Evolutionary conservation across 2,329 filamentous ascomycete genomes (phyloP), one percentile per base, ranked within the genome.

Genomic region (Ciborinia camelliae): DNA sequence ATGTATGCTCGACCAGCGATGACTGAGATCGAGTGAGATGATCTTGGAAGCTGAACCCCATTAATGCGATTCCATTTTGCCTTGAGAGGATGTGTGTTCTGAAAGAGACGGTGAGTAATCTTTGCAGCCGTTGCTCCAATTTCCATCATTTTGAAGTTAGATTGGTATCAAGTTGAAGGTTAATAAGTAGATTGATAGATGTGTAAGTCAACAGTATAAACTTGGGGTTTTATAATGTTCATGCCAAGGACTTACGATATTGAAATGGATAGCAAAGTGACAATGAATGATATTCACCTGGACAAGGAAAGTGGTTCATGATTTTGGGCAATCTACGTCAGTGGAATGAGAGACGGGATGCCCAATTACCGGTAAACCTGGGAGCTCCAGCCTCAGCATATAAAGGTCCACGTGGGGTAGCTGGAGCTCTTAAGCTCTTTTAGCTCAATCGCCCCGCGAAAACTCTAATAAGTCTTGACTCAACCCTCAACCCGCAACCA

Each of bases 11-110:
- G 81, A 18, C 81, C 78, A 53, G 78, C 79, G 28, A 88, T 76
- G 48, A 89, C 79, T 51, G 90, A 83, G 70, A 92, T 75, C 3
- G 85, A 83, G 73, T 95, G 91, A 0, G 90, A 92, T 1, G 91
- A 94, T 62, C 90, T 87, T 47, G 86, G 85, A 9, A 92, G 81
- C 0, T 79, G 69, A 3, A 83, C 81, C 41, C 84, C 73, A 53
- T 71, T 65, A 71, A 89, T 80, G 70, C 81, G 83, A 72, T 86
- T 81, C 86, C 86, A 88, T 59, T 84, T 86, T 43, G 81, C 86
- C 69, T 81, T 84, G 70, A 85, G 63, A 2, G 71, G 72, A 45
- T 72, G 68, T 4, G 70, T 72, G 20, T 69, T 54, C 65, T 73
- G 64, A 30, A 73, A 68, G 23, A 74, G 59, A 18, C 72, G 71